Conservation (phyloP, 176 grass and related monocot genomes). For the Tillandsia fasciculata region DNA sequence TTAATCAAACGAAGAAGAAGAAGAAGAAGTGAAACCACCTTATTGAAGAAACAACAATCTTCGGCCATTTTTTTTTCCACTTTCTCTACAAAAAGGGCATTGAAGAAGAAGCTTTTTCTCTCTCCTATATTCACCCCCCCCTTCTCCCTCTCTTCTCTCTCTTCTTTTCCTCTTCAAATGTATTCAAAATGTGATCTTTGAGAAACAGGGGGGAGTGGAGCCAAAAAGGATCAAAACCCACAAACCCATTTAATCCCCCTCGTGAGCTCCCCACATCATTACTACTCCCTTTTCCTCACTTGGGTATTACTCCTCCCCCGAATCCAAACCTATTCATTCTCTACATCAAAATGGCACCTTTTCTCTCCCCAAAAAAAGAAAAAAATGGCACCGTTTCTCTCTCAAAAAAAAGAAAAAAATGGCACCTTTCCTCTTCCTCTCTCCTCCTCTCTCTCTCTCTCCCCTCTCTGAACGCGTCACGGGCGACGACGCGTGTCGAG, state of each 20-base stretch:
- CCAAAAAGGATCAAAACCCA: background rate
- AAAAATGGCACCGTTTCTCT: background rate
- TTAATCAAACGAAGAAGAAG: background rate
- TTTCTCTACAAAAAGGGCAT: background rate
- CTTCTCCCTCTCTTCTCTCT: background rate
- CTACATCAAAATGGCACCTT: background rate
- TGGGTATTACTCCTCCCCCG: background rate
- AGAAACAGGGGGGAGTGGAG: background rate
- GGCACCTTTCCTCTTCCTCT: background rate
- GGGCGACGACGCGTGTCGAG: background rate
- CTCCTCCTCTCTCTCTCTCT: background rate
- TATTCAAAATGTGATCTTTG: background rate
- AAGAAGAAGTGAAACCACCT: background rate
- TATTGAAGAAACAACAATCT: constrained; percentile 16
- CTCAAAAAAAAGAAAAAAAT: background rate
- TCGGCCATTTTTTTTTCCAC: constrained; percentile 6
- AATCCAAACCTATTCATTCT: background rate
- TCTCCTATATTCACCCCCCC: no score
- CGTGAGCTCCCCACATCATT: constrained; percentile 16
- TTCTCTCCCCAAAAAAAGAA: background rate
- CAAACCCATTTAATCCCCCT: background rate
- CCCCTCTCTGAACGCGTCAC: background rate
- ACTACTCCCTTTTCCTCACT: background rate
- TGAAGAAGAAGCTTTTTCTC: background rate
- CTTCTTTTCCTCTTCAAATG: background rate